Conservation (phyloP, 2,329 filamentous ascomycete species). For the Thelonectria olida region DNA sequence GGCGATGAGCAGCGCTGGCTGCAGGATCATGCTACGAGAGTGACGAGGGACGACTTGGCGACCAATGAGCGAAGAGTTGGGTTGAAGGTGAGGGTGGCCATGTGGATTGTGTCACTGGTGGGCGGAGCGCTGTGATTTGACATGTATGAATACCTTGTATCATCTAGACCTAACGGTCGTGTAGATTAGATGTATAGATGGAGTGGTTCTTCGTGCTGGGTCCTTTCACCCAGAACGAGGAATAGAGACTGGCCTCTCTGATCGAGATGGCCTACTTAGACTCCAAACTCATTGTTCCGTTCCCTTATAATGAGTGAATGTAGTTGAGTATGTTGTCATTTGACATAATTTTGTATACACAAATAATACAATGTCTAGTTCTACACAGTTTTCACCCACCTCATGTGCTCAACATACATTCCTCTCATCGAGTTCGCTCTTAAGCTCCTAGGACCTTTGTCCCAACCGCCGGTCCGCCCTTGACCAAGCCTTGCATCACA, state of each 20-base stretch:
- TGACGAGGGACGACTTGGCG: constrained; percentile 82
- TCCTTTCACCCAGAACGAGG: not conserved
- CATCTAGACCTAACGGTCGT: constrained; percentile 4
- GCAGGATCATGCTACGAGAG: constrained; percentile 74
- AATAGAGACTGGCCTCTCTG: too few species aligned
- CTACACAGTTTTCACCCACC: constrained; percentile 31
- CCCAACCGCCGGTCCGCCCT: constrained; percentile 46
- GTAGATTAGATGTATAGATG: constrained; percentile 29
- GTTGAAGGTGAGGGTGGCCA: constrained; percentile 84
- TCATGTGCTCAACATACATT: not conserved
- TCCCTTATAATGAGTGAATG: not conserved
- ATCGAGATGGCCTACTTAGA: constrained; percentile 23
- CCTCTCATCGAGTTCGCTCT: not conserved
- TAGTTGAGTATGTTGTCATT: constrained; percentile 10
- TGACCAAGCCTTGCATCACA: constrained; percentile 52
- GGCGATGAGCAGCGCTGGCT: constrained; percentile 83
- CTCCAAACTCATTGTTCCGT: not conserved
- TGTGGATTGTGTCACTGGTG: constrained; percentile 90
- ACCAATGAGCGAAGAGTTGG: constrained; percentile 85
- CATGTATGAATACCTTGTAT: constrained; percentile 8
- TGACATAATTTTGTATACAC: constrained; percentile 36
- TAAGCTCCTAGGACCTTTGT: constrained; percentile 48
- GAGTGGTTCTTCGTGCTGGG: not conserved
- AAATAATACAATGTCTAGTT: constrained; percentile 41
- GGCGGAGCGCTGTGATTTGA: constrained; percentile 83